Conservation (phyloP, 192 early-diverging fungal genomes). For the Jimgerdemannia lactiflua region DNA sequence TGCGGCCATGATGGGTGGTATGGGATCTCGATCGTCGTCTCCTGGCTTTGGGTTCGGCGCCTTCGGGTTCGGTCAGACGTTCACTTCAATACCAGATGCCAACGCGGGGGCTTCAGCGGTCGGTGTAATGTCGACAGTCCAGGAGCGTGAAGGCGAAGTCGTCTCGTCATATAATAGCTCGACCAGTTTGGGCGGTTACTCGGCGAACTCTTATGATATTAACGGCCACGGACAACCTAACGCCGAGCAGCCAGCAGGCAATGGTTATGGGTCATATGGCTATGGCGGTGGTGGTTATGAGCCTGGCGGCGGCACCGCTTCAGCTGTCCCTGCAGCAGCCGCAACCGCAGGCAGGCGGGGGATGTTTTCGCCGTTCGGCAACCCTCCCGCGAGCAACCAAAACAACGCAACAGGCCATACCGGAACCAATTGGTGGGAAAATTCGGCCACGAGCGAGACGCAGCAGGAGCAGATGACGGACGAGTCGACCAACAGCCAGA, state of each 20-base stretch:
- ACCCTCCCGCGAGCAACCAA: slow-evolving; percentile 43
- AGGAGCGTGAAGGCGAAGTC: neutral
- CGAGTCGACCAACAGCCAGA: neutral
- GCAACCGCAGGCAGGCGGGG: slow-evolving; percentile 31
- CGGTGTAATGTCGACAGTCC: slow-evolving; percentile 9
- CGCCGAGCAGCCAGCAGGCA: slow-evolving; percentile 22
- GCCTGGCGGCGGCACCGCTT: neutral
- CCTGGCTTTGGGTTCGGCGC: slow-evolving; percentile 6
- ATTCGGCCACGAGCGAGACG: too few species aligned
- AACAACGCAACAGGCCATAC: slow-evolving; percentile 30
- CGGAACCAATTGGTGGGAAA: slow-evolving; percentile 11
- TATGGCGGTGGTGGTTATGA: too few species aligned
- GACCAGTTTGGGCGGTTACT: slow-evolving; percentile 1
- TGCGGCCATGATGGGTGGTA: neutral
- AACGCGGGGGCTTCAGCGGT: neutral
- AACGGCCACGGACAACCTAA: slow-evolving; percentile 5
- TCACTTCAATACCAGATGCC: too few species aligned
- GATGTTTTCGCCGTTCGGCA: slow-evolving; percentile 29
- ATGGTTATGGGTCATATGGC: neutral
- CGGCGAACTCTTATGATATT: slow-evolving; percentile 3
- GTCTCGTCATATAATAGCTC: neutral
- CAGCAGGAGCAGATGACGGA: neutral
- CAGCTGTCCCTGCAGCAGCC: too few species aligned
- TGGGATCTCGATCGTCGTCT: slow-evolving; percentile 12
- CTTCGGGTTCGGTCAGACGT: too few species aligned